Evolutionary conservation across 352 stramenopile genomes (phyloP), one percentile per base, ranked within the genome.

Genomic region (Peronospora tabacina): DNA sequence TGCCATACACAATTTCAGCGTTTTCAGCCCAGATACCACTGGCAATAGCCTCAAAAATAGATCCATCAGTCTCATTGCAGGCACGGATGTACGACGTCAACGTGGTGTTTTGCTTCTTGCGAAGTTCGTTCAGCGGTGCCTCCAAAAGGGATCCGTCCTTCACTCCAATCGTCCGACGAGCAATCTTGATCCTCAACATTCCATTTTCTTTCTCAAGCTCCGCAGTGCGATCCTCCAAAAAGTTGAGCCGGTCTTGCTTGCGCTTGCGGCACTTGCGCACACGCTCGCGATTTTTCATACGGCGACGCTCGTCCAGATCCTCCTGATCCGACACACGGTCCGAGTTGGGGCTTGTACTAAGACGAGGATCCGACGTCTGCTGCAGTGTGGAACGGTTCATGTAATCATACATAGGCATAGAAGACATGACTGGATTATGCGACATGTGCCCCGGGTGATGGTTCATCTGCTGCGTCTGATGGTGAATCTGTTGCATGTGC

Each of bases 221-320:
- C 9, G 79, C 62, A 0, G 81, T 93, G 43, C 82, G 82, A 45
- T 93, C 82, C 38, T 93, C 82, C 22, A 93, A 37, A 41, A 89
- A 91, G 65, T 93, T 91, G 7, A 93, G 68, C 2, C 82, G 80
- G 53, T 93, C 82, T 46, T 93, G 82, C 55, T 93, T 93, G 48
- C 80, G 80, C 61, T 93, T 93, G 38, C 82, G 77, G 61, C 80
- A 93, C 68, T 93, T 93, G 69, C 82, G 82, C 26, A 93, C 82
- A 37, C 80, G 80, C 63, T 93, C 82, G 22, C 82, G 80, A 65
- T 93, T 93, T 63, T 91, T 93, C 80, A 92, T 89, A 42, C 82
- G 76, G 12, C 82, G 82, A 15, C 78, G 79, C 49, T 89, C 82
- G 39, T 92, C 82, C n/a, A 92, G 45, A 40, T 92, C 82, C 22